phyloP scores from a whole-genome alignment of 2,329 filamentous ascomycete species.

The Scleromitrula shiraiana region DNA sequence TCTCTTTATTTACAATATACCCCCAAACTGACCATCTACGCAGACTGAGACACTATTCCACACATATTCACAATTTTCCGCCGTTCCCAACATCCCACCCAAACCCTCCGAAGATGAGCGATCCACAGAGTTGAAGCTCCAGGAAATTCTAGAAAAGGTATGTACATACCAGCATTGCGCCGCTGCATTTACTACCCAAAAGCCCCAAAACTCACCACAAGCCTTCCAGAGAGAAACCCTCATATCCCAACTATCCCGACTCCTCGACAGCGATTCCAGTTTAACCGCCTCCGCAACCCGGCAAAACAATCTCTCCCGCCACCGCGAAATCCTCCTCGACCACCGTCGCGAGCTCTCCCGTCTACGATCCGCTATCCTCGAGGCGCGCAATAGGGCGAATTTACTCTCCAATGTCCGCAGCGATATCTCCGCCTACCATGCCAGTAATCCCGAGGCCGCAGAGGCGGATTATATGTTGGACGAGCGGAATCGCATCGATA shows the following conservation, averaged over 20 bases:
- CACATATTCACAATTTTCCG: conserved; percentile 84
- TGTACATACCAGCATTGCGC: neutral
- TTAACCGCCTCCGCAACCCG: conserved; percentile 89
- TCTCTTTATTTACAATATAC: neutral
- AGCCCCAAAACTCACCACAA: conserved; percentile 10
- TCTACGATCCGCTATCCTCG: conserved; percentile 62
- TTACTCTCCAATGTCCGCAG: conserved; percentile 83
- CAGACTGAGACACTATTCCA: conserved; percentile 44
- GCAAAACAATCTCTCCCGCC: conserved; percentile 87
- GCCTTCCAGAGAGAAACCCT: conserved; percentile 64
- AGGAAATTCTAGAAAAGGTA: conserved; percentile 79
- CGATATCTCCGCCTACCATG: conserved; percentile 85
- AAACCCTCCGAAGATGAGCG: conserved; percentile 82
- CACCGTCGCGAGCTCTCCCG: conserved; percentile 77
- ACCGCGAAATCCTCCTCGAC: conserved; percentile 81
- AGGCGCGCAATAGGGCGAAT: conserved; percentile 80
- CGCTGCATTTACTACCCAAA: no score
- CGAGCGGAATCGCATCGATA: conserved; percentile 77
- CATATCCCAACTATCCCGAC: conserved; percentile 72
- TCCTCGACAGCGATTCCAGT: conserved; percentile 86
- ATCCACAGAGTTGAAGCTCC: conserved; percentile 69
- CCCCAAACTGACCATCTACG: neutral
- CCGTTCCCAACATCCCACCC: conserved; percentile 66
- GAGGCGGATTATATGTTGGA: conserved; percentile 97
- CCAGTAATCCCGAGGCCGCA: conserved; percentile 69